phyloP scores from a whole-genome alignment of 1,139 yeast species.

The Suhomyces chickasaworum region DNA sequence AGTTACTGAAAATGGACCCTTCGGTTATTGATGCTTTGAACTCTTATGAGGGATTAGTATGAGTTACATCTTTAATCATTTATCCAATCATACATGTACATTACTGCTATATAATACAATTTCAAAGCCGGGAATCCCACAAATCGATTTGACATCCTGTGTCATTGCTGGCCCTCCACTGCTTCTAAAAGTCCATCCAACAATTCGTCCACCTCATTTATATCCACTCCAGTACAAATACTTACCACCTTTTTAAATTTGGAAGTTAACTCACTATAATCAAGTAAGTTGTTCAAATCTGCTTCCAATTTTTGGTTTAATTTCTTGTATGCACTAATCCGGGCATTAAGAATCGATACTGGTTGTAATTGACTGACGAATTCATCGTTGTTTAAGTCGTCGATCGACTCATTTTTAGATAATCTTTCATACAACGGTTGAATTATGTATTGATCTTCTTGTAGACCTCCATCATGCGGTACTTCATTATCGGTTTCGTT shows the following conservation, averaged over 20 bases:
- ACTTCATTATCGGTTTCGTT: slow-evolving; percentile 31
- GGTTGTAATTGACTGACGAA: slow-evolving; percentile 55
- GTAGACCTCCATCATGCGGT: slow-evolving; percentile 18
- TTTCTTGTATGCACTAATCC: slow-evolving; percentile 72
- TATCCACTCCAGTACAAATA: slow-evolving; percentile 82
- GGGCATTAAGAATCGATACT: slow-evolving; percentile 63
- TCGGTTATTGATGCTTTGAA: slow-evolving; percentile 78
- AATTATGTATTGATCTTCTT: slow-evolving; percentile 62
- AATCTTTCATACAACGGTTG: slow-evolving; percentile 56
- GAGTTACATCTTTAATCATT: slow-evolving; percentile 7
- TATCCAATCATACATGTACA: slow-evolving; percentile 6
- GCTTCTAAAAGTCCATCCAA: slow-evolving; percentile 87
- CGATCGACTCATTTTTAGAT: slow-evolving; percentile 33
- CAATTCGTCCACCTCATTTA: slow-evolving; percentile 73
- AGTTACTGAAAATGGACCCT: slow-evolving; percentile 79
- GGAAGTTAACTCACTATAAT: slow-evolving; percentile 66
- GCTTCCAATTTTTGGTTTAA: slow-evolving; percentile 39
- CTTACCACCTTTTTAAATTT: slow-evolving; percentile 90
- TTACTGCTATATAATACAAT: slow-evolving; percentile 6
- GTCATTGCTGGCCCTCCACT: slow-evolving; percentile 62
- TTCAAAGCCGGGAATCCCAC: neutral
- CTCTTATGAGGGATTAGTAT: slow-evolving; percentile 78
- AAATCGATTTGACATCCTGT: slow-evolving; percentile 1
- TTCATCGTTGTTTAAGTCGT: slow-evolving; percentile 29
- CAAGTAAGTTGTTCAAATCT: slow-evolving; percentile 51